Evolutionary conservation across 2,329 filamentous ascomycete genomes (phyloP), one percentile per base, ranked within the genome.

Genomic region (Colletotrichum sp.): DNA sequence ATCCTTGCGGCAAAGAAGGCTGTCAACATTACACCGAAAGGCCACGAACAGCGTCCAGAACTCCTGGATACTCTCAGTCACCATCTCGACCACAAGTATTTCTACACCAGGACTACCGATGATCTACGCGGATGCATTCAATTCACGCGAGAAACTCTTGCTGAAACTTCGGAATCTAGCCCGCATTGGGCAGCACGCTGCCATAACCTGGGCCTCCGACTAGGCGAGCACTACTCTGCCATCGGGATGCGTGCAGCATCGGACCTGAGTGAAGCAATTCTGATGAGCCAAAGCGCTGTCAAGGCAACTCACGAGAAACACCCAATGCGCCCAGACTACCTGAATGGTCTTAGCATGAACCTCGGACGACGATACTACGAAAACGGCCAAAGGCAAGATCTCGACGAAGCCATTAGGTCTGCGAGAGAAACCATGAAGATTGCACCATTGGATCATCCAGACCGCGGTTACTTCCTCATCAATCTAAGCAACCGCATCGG

Each of bases 321-420:
- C 3, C 10, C 10, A 0, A 48, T 48, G 43, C 43, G 10, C 6
- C 43, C 43, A 21, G 43, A 48, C n/a, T 48, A 48, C 10, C 10
- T 48, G 43, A 48, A 48, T 0, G 43, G 43, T 7, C n/a, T 48
- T 10, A 48, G 43, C n/a, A 10, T 48, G 5, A 48, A 48, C n/a
- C 43, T 48, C 43, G 43, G 43, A 48, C 43, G 43, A 12, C 43
- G 1, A 48, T 48, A 48, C 5, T 21, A 48, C 0, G 43, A 48
- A 21, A 48, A 48, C 0, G 43, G 43, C 0, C n/a, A 0, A 0
- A 21, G 10, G n/a, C 10, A 10, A 2, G n/a, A 48, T 21, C n/a
- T 48, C 6, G 43, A 21, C 43, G n/a, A 48, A 13, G 43, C 43
- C 6, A 48, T 48, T 1, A 0, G 2, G 10, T n/a, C 1, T 48